Conservation (phyloP, 2,329 filamentous ascomycete genomes). For the Coniochaeta prunicola region DNA sequence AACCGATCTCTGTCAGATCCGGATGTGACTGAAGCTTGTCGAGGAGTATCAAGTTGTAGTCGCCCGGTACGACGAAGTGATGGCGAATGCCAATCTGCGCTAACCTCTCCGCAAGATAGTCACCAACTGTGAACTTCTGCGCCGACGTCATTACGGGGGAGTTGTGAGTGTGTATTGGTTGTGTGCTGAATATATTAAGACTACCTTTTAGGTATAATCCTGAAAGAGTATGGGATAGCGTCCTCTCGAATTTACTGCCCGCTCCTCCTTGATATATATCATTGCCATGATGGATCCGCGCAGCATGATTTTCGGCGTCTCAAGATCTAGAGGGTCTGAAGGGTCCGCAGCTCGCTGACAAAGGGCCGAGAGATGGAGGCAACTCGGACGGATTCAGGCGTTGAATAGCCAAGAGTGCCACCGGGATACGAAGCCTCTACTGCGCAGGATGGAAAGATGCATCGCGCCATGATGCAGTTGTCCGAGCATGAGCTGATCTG, state of each 20-base stretch:
- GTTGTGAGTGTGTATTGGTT: not conserved
- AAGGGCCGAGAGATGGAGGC: not conserved
- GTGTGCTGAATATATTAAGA: not conserved
- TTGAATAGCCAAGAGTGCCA: not conserved
- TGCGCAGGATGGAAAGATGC: not conserved
- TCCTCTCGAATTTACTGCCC: not conserved
- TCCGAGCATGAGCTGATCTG: not conserved
- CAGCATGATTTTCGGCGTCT: not conserved
- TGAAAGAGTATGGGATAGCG: not conserved
- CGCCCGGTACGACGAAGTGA: conserved; percentile 20
- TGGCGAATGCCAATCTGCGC: conserved; percentile 16
- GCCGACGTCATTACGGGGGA: not conserved
- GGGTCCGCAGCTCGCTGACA: not conserved
- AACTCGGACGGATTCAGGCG: not conserved
- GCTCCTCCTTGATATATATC: not conserved
- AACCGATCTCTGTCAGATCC: conserved; percentile 17
- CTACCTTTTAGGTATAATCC: not conserved
- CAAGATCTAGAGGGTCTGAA: not conserved
- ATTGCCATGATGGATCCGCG: not conserved
- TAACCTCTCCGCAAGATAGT: conserved; percentile 20
- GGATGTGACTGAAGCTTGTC: conserved; percentile 19
- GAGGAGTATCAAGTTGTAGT: conserved; percentile 22
- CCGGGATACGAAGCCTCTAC: not conserved
- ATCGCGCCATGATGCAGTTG: not conserved
- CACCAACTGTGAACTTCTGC: conserved; percentile 15